Percentiles rank a stretch among this genome's conserved stretches.
Conservation (phyloP, 345 rosid species). For the Citrus sinensis region DNA sequence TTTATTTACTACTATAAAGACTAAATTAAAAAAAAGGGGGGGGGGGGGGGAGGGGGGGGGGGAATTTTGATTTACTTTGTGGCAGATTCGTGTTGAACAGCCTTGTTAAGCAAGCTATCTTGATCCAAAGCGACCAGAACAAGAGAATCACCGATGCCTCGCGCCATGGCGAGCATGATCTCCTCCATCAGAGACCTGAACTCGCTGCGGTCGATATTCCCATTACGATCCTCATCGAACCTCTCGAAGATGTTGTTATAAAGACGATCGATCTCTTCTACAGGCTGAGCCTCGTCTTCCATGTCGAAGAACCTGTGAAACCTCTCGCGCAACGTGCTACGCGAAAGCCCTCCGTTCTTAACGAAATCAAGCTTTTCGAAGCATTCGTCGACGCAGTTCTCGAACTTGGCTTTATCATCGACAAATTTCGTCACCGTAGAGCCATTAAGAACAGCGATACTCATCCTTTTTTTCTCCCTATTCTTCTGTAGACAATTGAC, state of each 20-base stretch:
- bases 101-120: constrained; percentile 31
- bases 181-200: constrained; percentile 27
- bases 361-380: constrained; percentile 15
- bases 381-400: constrained; percentile 15
- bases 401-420: constrained; percentile 13
- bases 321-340: constrained; percentile 6
- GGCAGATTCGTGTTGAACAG: constrained; percentile 24
- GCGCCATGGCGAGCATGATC: constrained; percentile 38
- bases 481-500: no score
- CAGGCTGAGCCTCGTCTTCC: background rate
- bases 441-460: constrained; percentile 18
- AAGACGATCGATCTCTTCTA: background rate
- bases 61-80: no score
- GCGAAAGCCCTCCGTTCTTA: constrained; percentile 19
- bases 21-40: no score
- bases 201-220: constrained; percentile 12
- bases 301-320: constrained; percentile 9
- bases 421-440: constrained; percentile 27
- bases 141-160: constrained; percentile 27
- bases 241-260: constrained; percentile 20
- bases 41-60: no score
- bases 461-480: constrained; percentile 12
- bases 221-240: constrained; percentile 25
- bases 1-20: no score
- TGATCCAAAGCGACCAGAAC: constrained; percentile 22